phyloP scores from a whole-genome alignment of 2,329 filamentous ascomycete species.

The Daldinia eschscholtzii region DNA sequence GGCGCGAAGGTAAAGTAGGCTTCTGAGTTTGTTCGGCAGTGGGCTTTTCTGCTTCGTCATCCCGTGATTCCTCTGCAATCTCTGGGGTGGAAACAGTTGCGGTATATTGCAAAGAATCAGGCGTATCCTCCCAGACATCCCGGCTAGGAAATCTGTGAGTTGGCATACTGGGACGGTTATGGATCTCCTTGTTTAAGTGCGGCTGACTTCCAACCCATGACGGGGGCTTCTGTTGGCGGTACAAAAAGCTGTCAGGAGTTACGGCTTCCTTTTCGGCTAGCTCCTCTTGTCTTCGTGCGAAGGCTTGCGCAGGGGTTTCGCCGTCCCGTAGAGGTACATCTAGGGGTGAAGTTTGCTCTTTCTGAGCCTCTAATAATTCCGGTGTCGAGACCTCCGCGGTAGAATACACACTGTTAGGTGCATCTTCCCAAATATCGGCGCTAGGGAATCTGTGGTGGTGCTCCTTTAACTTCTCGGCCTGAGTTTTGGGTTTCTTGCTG shows the following conservation, averaged over 20 bases:
- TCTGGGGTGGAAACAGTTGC: conserved; percentile 75
- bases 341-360: conserved; percentile 55
- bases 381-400: conserved; percentile 88
- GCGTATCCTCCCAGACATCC: conserved; percentile 95
- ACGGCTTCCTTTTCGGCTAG: conserved; percentile 69
- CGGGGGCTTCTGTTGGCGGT: conserved; percentile 63
- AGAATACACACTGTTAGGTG: conserved; percentile 84
- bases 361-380: conserved; percentile 67
- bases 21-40: conserved; percentile 60
- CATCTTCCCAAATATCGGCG: conserved; percentile 97
- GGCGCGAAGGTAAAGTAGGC: conserved; percentile 70
- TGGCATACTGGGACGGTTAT: conserved; percentile 63
- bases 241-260: conserved; percentile 65
- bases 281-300: conserved; percentile 75
- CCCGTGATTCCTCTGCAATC: conserved; percentile 55
- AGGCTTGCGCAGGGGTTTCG: conserved; percentile 72
- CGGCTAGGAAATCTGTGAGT: conserved; percentile 84
- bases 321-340: conserved; percentile 56
- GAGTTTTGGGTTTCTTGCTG: conserved; percentile 54
- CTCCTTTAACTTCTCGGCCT: conserved; percentile 63
- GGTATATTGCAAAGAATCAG: conserved; percentile 83
- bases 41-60: conserved; percentile 59
- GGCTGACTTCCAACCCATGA: conserved; percentile 62
- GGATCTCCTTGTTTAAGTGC: conserved; percentile 63
- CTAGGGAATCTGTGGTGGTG: conserved; percentile 84